Evolutionary conservation across 2,329 filamentous ascomycete genomes (phyloP).

Genomic region (Phaeomoniella chlamydospora): DNA sequence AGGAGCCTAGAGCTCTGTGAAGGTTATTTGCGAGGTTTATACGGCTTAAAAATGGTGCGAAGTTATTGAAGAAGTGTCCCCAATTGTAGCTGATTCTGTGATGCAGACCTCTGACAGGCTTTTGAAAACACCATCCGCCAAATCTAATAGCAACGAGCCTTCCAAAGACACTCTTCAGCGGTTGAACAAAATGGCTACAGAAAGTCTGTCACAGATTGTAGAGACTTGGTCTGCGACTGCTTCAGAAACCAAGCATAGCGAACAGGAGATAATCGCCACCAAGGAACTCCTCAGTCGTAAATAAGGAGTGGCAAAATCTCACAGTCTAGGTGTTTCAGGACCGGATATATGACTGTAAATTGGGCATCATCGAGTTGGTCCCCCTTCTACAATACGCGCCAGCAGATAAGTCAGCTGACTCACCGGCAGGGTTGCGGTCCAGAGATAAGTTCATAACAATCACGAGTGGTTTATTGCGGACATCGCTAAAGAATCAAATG

Average conservation of each 20-base stretch:
- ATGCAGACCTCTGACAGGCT: constrained; percentile 8
- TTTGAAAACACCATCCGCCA: constrained; percentile 3
- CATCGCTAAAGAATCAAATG: background rate
- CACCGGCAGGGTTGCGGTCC: too few relatives aligned
- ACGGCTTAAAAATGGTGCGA: constrained; percentile 69
- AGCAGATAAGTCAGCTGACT: too few relatives aligned
- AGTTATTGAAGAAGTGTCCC: background rate
- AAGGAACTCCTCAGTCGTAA: constrained; percentile 22
- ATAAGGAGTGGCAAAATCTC: too few relatives aligned
- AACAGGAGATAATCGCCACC: constrained; percentile 20
- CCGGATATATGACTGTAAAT: too few relatives aligned
- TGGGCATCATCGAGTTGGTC: too few relatives aligned
- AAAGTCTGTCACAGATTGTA: constrained; percentile 21
- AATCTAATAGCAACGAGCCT: constrained; percentile 4
- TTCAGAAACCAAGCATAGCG: constrained; percentile 19
- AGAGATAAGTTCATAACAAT: too few relatives aligned
- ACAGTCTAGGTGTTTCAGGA: too few relatives aligned
- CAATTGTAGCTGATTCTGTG: background rate
- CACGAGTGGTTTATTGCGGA: too few relatives aligned
- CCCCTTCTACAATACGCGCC: too few relatives aligned
- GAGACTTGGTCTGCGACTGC: constrained; percentile 16
- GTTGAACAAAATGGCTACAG: constrained; percentile 20
- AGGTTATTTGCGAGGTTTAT: constrained; percentile 81
- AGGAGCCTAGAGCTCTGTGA: constrained; percentile 89
- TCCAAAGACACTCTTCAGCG: constrained; percentile 11